Base-by-base conservation (phyloP, 1,139 yeast species). In the Taphrina pruni region DNA sequence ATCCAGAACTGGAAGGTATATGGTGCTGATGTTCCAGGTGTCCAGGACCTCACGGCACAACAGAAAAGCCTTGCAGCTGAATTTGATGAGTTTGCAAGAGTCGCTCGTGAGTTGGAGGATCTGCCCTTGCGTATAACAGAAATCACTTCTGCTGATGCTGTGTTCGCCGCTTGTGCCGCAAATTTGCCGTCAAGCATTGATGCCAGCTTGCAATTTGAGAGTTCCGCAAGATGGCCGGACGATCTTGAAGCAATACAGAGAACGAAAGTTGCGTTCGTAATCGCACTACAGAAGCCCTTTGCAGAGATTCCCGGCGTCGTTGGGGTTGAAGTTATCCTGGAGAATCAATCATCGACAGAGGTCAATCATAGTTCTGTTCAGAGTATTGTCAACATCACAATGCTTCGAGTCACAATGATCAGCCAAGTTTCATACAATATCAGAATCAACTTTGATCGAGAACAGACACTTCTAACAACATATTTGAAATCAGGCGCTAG, bases 171-270 rank as follows among this genome's bases (percentile, higher is more conserved):
- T 4, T 36, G 54, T 35, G 57, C 52, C 43, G 14, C 36, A 9
- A 41, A 21, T 21, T 8, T 35, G 17, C 62, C 62, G 14, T 36
- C 39, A 17, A 48, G 64, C 20, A 54, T 68, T n/a, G 92, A 89
- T 65, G 87, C 88, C 36, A 83, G 93, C 12, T 78, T 95, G 60
- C 97, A 92, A 78, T 91, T 95, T 78, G 99, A 95, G 79, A 82
- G 90, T 2, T 89, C 97, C 1, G 83, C 87, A n/a, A 87, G 87
- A 77, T 95, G 99, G 99, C 99, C 99, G 0, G 97, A 90, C 78
- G 97, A 94, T 77, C 77, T 91, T 5, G 81, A 83, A 48, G 93
- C 97, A 0, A 81, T 92, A 70, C 99, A 94, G 76, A 88, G 88
- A 75, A 89, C 97, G 20, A 95, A 95, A 77, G 85, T 94, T 50